A percentile compares a stretch with the other conserved stretches of the same genome.
phyloP scores from a whole-genome alignment of 2,329 filamentous ascomycete genomes.

The Fusarium sp. region DNA sequence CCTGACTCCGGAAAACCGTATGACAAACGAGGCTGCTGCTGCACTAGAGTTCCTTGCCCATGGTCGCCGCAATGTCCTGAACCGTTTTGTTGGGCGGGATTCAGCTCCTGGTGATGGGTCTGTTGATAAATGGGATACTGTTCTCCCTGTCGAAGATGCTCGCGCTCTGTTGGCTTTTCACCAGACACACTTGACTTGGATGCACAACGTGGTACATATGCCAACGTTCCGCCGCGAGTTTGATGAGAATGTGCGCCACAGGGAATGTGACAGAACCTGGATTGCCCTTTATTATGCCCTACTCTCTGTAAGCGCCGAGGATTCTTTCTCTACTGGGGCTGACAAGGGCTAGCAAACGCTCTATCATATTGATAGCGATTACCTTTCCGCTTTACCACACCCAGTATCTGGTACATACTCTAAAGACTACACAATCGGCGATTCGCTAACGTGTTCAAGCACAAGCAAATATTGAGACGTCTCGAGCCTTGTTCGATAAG shows the following conservation, averaged over 20 bases:
- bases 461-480: fast-evolving
- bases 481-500: not conserved
- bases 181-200: not conserved
- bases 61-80: not conserved
- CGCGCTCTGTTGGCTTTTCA: not conserved
- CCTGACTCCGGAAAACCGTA: not conserved
- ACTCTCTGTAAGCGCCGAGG: not conserved
- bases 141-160: not conserved
- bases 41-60: conserved; percentile 5
- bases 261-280: conserved; percentile 1
- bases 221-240: not conserved
- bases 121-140: not conserved
- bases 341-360: conserved; percentile 3
- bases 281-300: conserved; percentile 9
- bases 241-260: not conserved
- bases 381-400: fast-evolving
- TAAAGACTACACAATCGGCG: fast-evolving
- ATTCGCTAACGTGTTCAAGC: fast-evolving
- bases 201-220: conserved; percentile 11
- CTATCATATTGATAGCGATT: not conserved
- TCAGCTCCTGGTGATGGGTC: fast-evolving
- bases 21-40: conserved; percentile 9
- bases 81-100: not conserved
- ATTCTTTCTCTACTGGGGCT: too few relatives aligned
- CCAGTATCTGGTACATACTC: not conserved